Conservation (phyloP, 176 grass and related monocot genomes). For the Thinopyrum elongatum region DNA sequence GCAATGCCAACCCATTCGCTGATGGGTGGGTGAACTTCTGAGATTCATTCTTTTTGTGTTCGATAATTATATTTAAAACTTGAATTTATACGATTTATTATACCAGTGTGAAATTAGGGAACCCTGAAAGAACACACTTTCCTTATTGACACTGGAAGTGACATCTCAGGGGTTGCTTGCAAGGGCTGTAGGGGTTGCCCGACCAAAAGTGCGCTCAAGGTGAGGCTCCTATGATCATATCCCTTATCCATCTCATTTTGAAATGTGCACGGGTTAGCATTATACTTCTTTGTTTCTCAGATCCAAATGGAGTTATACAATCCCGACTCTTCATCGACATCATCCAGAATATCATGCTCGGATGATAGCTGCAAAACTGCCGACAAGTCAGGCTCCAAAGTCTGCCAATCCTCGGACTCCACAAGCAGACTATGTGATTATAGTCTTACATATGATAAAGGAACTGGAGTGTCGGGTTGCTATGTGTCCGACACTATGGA, state of each 20-base stretch:
- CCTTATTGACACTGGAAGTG: background rate
- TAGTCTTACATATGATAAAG: constrained; percentile 78
- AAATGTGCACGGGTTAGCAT: background rate
- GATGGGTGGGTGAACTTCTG: background rate
- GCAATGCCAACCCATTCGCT: background rate
- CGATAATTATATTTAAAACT: background rate
- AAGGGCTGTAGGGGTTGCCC: background rate
- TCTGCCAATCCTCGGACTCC: constrained; percentile 27
- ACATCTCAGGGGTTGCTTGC: background rate
- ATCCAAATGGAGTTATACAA: background rate
- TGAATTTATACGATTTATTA: background rate
- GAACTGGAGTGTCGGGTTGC: constrained; percentile 68
- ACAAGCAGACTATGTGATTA: constrained; percentile 50
- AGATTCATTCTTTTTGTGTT: too few relatives aligned
- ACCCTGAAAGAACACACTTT: background rate
- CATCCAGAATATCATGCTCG: background rate
- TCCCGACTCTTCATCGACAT: background rate
- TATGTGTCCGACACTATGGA: constrained; percentile 70
- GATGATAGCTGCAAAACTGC: background rate
- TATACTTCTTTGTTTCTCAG: background rate
- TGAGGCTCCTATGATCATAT: background rate
- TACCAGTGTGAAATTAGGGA: background rate
- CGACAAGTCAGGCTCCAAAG: background rate
- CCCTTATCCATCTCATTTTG: background rate
- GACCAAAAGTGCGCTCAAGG: background rate